Percentiles rank a stretch among this genome's conserved stretches.
phyloP scores from a whole-genome alignment of 352 stramenopile genomes.

The Peronosclerospora sorghi region DNA sequence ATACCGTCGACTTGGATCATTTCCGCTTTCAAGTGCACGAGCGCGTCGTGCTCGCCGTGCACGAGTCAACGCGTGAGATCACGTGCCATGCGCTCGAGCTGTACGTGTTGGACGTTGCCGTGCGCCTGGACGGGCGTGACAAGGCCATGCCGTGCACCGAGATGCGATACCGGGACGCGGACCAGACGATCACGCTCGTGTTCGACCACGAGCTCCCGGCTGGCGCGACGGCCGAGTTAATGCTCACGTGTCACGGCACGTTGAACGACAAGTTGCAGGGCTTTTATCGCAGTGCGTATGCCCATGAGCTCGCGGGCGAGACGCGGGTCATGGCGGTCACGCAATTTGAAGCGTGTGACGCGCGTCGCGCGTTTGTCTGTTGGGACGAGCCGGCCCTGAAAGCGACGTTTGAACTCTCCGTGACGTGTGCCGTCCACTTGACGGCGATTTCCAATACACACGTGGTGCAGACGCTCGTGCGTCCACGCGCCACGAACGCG shows the following conservation, averaged over 20 bases:
- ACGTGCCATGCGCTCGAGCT: conserved; percentile 93
- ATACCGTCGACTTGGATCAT: conserved; percentile 54
- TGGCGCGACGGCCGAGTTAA: conserved; percentile 19
- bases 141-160: conserved; percentile 28
- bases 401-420: conserved; percentile 89
- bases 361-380: conserved; percentile 93
- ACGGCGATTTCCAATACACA: conserved; percentile 96
- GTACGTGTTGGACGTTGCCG: conserved; percentile 58
- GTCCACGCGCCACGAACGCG: conserved; percentile 40
- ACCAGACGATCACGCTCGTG: conserved; percentile 46
- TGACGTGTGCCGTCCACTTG: conserved; percentile 82
- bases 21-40: conserved; percentile 64
- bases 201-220: conserved; percentile 38
- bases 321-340: conserved; percentile 90
- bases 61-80: conserved; percentile 61
- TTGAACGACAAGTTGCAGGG: conserved; percentile 92
- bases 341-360: conserved; percentile 78
- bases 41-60: conserved; percentile 48
- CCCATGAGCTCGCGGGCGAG: conserved; percentile 82
- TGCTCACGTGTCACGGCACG: conserved; percentile 47
- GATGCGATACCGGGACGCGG: conserved; percentile 40
- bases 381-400: conserved; percentile 97
- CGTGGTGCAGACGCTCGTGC: conserved; percentile 73
- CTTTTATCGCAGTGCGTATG: conserved; percentile 93
- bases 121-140: conserved; percentile 27